Evolutionary conservation across 345 rosid genomes (phyloP).

Genomic region (Iberis pinnata): DNA sequence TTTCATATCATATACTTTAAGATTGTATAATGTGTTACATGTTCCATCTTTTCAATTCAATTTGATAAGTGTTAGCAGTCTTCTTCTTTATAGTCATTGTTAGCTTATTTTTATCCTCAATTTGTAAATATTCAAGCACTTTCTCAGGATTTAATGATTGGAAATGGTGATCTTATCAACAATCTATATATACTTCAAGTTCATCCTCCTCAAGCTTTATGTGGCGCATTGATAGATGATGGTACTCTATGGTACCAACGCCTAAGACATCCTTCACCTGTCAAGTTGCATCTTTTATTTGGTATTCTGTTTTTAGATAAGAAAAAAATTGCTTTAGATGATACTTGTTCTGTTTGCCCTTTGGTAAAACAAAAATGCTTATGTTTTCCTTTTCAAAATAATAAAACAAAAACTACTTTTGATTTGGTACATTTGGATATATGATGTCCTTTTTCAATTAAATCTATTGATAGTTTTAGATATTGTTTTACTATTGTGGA

Average conservation of each 20-base stretch:
- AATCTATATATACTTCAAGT: not conserved
- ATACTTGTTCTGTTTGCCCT: not conserved
- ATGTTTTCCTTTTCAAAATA: not conserved
- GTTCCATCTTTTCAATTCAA: not conserved
- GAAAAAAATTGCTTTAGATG: not conserved
- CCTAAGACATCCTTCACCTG: not conserved
- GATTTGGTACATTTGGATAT: not conserved
- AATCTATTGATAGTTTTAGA: not conserved
- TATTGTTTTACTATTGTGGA: not conserved
- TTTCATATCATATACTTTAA: not conserved
- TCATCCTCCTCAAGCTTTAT: not conserved
- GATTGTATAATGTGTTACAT: not conserved
- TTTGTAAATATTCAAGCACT: not conserved
- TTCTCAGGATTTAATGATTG: not conserved
- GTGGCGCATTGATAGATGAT: not conserved
- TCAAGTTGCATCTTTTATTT: not conserved
- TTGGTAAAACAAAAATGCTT: not conserved
- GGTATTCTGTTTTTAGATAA: not conserved
- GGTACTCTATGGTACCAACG: not conserved
- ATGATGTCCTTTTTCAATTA: not conserved
- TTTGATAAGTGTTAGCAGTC: not conserved
- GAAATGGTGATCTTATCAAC: not conserved
- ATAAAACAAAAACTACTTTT: not conserved
- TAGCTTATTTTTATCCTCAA: not conserved
- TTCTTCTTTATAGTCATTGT: not conserved